Conservation (phyloP, 208 protist genomes). For the Trypanosoma brucei region DNA sequence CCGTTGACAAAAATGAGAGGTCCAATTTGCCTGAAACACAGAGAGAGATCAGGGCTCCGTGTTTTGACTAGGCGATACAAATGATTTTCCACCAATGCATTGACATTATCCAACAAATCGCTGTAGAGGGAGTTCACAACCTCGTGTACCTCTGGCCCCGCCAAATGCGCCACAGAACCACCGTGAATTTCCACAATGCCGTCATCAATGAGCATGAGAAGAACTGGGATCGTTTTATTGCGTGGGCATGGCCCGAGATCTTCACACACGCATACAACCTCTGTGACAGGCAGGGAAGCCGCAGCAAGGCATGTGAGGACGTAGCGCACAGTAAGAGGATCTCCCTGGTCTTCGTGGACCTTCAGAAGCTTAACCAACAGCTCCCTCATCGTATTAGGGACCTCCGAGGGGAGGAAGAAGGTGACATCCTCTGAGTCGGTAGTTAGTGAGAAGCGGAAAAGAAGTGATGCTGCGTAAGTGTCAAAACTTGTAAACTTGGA, state of each 20-base stretch:
- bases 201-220: conserved; percentile 59
- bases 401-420: conserved; percentile 33
- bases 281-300: conserved; percentile 53
- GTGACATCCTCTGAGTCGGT: conserved; percentile 19
- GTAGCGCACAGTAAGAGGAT: conserved; percentile 45
- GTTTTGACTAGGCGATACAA: conserved; percentile 69
- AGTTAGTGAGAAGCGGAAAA: conserved; percentile 29
- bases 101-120: conserved; percentile 46
- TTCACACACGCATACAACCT: conserved; percentile 76
- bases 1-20: conserved; percentile 71
- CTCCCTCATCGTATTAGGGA: conserved; percentile 50
- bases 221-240: conserved; percentile 52
- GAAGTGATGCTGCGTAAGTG: conserved; percentile 45
- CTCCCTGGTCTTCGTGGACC: conserved; percentile 36
- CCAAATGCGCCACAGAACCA: conserved; percentile 47
- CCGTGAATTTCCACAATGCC: conserved; percentile 46
- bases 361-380: conserved; percentile 40
- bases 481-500: conserved; percentile 49
- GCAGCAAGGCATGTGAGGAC: conserved; percentile 47
- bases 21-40: conserved; percentile 50
- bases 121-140: conserved; percentile 39
- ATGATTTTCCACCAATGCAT: conserved; percentile 73
- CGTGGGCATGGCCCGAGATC: conserved; percentile 57
- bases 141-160: conserved; percentile 33
- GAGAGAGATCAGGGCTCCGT: conserved; percentile 54